Conservation (phyloP, 2,329 filamentous ascomycete species). For the Orbilia oligospora region DNA sequence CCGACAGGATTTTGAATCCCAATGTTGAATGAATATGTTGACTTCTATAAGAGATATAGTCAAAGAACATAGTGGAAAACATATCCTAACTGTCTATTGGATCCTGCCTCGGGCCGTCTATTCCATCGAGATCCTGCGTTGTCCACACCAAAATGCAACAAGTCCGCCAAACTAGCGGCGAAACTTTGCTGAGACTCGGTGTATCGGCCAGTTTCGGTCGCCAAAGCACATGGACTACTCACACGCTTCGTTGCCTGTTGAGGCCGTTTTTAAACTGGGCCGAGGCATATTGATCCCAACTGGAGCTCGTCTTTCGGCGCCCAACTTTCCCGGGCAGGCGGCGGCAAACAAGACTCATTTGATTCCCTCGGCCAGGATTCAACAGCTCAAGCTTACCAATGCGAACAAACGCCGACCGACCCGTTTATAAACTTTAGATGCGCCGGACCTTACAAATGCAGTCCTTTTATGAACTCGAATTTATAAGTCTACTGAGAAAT, state of each 20-base stretch:
- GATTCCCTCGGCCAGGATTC: conserved; percentile 58
- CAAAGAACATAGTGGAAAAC: background rate
- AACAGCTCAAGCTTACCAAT: conserved; percentile 51
- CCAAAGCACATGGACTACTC: conserved; percentile 25
- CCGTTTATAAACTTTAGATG: conserved; percentile 48
- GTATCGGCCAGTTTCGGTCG: conserved; percentile 51
- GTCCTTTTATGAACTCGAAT: conserved; percentile 30
- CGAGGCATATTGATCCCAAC: conserved; percentile 46
- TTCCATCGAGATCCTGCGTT: conserved; percentile 30
- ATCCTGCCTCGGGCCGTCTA: conserved; percentile 28
- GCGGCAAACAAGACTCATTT: conserved; percentile 48
- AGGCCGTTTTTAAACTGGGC: conserved; percentile 35
- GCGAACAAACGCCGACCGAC: conserved; percentile 55
- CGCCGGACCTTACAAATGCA: conserved; percentile 55
- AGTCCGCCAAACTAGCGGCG: conserved; percentile 23
- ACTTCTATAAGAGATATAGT: background rate
- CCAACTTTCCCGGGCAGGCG: conserved; percentile 50
- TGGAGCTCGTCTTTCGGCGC: conserved; percentile 36
- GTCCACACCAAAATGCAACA: conserved; percentile 55
- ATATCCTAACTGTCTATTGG: conserved; percentile 5
- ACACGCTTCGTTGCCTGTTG: conserved; percentile 17
- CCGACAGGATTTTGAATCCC: conserved; percentile 16
- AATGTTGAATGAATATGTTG: conserved; percentile 1
- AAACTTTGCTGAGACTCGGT: conserved; percentile 1
- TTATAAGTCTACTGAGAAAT: conserved; percentile 24